phyloP scores from a whole-genome alignment of 352 stramenopile species.

The Phytophthora pistaciae region DNA sequence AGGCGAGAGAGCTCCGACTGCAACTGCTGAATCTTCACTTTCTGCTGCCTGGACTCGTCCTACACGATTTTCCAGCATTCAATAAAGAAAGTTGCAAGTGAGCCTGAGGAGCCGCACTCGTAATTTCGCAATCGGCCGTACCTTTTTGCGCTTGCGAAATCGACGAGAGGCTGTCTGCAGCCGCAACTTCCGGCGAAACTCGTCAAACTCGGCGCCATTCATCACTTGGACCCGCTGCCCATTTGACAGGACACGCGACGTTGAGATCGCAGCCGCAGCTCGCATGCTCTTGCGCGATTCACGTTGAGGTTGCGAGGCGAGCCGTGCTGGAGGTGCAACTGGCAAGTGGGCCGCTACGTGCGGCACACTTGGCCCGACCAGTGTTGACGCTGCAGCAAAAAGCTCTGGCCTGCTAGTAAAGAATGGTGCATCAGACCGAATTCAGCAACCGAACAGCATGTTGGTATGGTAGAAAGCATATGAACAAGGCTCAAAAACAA shows the following conservation, averaged over 20 bases:
- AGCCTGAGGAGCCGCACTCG: neutral
- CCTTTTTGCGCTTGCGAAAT: conserved; percentile 51
- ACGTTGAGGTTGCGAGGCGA: no score
- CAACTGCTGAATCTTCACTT: conserved; percentile 20
- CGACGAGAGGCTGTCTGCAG: conserved; percentile 45
- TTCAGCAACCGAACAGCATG: no score
- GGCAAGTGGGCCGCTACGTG: neutral
- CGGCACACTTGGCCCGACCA: no score
- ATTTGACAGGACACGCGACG: conserved; percentile 21
- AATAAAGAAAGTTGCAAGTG: neutral
- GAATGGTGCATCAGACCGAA: no score
- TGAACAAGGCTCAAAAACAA: no score
- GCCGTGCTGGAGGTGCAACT: neutral
- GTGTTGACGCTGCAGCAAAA: neutral
- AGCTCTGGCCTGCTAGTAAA: neutral
- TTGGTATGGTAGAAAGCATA: no score
- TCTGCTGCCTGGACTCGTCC: conserved; percentile 33
- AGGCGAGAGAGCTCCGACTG: conserved; percentile 31
- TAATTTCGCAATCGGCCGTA: neutral
- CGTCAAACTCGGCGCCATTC: conserved; percentile 32
- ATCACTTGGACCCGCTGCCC: conserved; percentile 27
- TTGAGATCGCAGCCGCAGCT: neutral
- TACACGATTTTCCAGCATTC: neutral
- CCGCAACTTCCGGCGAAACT: conserved; percentile 39
- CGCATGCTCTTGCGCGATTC: neutral